Base-by-base conservation (phyloP, 805 yeast species). In the Zygotorulaspora chibaensis region DNA sequence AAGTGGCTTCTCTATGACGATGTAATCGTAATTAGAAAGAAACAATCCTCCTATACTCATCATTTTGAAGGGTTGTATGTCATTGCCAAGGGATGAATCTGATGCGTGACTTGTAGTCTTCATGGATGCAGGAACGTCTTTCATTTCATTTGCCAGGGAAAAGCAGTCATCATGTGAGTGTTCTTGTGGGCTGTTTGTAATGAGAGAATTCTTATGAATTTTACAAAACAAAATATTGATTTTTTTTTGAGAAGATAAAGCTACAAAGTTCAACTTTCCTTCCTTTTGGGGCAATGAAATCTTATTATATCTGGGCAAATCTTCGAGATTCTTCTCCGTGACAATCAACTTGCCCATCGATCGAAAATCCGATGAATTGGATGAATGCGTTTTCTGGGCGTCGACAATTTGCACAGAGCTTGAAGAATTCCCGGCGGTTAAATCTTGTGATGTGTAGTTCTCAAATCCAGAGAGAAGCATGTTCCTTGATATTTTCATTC, bases 71-170 rank as follows among this genome's bases (percentile, higher is more conserved):
- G 87, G 83, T 2, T 52, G 29, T 2, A 58, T 45, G 0, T 67
- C 68, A 2, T 77, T 84, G n/a, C 77, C 83, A 35, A 66, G 53
- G 0, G 86, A 75, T 0, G 88, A 82, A 27, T 81, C 81, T 3
- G 71, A 65, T 1, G 78, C 56, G 11, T 67, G 63, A 0, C 50
- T 47, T 0, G 71, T 61, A 13, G 58, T 57, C 1, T 52, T 45
- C 2, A 66, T 55, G 0, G 90, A 78, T 28, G 76, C 66, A 2
- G 91, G 93, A 3, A 81, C 68, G 16, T 55, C 52, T 23, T 62
- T 60, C 2, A 69, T 58, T 49, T 69, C 73, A 4, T 58, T 48
- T 5, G 64, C 56, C 1, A 71, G 64, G 51, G 79, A 78, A 11
- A 68, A 53, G 59, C 91, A 84, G 35, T 65, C 69, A 15, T 74